phyloP scores from a whole-genome alignment of 352 stramenopile genomes.

The Globisporangium middletonii region DNA sequence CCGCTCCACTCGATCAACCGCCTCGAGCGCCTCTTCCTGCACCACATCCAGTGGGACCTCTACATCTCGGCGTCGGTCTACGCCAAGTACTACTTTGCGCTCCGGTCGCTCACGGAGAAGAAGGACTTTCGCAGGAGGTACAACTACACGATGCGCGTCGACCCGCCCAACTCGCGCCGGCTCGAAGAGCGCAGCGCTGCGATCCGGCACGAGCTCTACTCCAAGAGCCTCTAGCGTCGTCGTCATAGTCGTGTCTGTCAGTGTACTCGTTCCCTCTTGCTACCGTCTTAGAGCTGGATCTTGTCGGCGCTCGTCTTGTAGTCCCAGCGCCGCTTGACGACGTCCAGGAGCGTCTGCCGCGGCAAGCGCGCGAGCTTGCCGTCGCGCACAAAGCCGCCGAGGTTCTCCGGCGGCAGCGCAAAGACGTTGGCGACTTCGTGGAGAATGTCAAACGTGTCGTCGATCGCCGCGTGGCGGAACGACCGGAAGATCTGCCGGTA shows the following conservation, averaged over 20 bases:
- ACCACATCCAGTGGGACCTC: slow-evolving; percentile 97
- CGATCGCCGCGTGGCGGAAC: slow-evolving; percentile 34
- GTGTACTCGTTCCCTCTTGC: not conserved
- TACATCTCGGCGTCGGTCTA: slow-evolving; percentile 95
- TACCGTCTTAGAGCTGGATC: slow-evolving; percentile 32
- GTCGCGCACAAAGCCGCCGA: slow-evolving; percentile 73
- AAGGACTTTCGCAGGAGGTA: slow-evolving; percentile 88
- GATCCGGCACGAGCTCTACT: slow-evolving; percentile 79
- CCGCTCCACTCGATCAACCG: slow-evolving; percentile 96
- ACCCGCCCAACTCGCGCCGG: slow-evolving; percentile 80
- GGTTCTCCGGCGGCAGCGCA: slow-evolving; percentile 64
- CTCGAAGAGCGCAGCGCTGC: slow-evolving; percentile 82
- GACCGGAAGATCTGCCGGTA: slow-evolving; percentile 64
- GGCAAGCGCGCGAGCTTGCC: slow-evolving; percentile 59
- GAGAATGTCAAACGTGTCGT: slow-evolving; percentile 70
- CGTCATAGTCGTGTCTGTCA: not conserved
- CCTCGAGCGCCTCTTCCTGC: slow-evolving; percentile 95
- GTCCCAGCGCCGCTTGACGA: slow-evolving; percentile 77
- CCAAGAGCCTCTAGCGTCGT: slow-evolving; percentile 59
- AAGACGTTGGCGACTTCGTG: slow-evolving; percentile 81
- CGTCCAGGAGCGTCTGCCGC: slow-evolving; percentile 48
- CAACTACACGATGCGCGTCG: slow-evolving; percentile 87
- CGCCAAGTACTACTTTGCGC: slow-evolving; percentile 99
- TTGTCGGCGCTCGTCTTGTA: slow-evolving; percentile 81
- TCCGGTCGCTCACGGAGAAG: slow-evolving; percentile 90